These are phyloP conservation scores for Mycena epipterygia DNA, from an alignment of 768 basidiomycete genomes.

Conservation along the genomic window DNA sequence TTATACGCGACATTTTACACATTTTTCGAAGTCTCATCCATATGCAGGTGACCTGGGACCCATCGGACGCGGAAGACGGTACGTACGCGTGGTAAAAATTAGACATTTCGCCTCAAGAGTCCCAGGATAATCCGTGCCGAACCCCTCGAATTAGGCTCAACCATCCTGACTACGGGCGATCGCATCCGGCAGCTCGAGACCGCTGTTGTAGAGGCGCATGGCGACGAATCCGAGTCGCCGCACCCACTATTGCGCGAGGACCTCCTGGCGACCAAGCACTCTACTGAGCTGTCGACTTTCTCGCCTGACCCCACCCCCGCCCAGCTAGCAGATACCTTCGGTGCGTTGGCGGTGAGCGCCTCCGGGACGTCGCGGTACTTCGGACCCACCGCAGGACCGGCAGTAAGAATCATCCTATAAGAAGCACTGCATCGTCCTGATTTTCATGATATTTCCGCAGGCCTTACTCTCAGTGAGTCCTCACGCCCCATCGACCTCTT, in stretches of 20 bases:
- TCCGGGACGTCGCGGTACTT: constrained; percentile 19
- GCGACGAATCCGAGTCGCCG: neutral
- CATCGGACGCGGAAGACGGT: constrained; percentile 15
- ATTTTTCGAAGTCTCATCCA: neutral
- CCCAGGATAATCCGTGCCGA: constrained; percentile 25
- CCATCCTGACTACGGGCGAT: constrained; percentile 16
- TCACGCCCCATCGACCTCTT: neutral
- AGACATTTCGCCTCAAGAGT: neutral
- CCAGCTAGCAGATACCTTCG: neutral
- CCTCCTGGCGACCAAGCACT: constrained; percentile 1
- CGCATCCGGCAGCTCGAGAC: constrained; percentile 21
- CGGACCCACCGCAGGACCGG: constrained; percentile 27
- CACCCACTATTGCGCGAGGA: constrained; percentile 20
- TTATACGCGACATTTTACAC: too few relatives aligned
- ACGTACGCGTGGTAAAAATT: neutral
- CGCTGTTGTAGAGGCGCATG: constrained; percentile 8
- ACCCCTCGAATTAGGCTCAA: neutral
- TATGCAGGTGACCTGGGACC: constrained; percentile 3
- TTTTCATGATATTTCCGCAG: neutral
- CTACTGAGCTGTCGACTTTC: neutral
- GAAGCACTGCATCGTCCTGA: neutral
- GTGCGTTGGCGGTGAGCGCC: constrained; percentile 1
- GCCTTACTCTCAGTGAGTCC: constrained; percentile 16
- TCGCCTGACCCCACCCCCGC: neutral
- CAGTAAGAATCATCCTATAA: neutral